Base-by-base conservation (phyloP, 2,329 filamentous ascomycete genomes). In the Allantophomopsis lycopodina region DNA sequence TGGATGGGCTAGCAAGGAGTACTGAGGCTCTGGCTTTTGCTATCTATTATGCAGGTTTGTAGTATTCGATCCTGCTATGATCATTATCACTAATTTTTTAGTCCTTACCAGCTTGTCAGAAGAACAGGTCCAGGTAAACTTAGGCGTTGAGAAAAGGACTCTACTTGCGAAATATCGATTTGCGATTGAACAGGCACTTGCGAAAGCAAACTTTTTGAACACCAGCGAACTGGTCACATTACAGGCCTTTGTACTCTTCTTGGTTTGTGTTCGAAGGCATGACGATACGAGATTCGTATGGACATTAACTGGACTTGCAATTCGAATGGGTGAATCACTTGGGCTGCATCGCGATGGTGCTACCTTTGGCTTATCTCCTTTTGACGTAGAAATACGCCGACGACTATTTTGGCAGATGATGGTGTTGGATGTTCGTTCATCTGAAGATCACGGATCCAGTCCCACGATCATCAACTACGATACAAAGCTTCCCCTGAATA, bases 391-490 rank as follows among this genome's bases (percentile, higher is more conserved):
- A 51, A 71, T 75, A 60, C 61, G 73, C 15, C 61, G 73, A 43
- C 60, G 73, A 21, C 55, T 75, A 5, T 79, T 73, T 73, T 78
- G 72, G 69, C 66, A 71, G 43, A 53, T 77, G 2, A 75, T 69
- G 46, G 60, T 77, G 12, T 56, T 81, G 0, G 77, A 82, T 50
- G 64, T 67, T 3, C 60, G 76, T 43, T 65, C 74, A 2, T 71
- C 72, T 1, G 76, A 80, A 49, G 72, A 79, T 42, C 73, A 79
- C 49, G 75, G 74, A 0, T 72, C 70, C 16, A 74, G 79, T 43
- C 69, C 73, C 2, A 71, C 69, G 0, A 76, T 81, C 33, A 55
- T 65, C 2, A 66, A 66, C 10, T 81, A 73, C 47, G 76, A 82
- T 49, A 79, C 76, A 0, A 65, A 60, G 40, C 48, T 64, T 7